phyloP scores from a whole-genome alignment of 139 green algal species.

The Chlorella sp. region DNA sequence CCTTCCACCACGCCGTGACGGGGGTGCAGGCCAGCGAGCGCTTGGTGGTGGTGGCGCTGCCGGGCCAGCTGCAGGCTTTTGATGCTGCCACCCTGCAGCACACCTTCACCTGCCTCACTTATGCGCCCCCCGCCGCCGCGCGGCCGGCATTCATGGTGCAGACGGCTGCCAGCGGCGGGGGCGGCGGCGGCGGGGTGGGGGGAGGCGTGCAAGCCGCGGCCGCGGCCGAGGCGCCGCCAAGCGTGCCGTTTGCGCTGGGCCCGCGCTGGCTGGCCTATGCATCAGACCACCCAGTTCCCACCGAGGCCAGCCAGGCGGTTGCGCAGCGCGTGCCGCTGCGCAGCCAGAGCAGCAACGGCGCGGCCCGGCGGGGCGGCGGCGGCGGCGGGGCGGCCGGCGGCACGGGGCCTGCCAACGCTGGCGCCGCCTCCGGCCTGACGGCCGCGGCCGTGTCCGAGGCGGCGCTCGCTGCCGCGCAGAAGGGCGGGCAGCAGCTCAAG shows the following conservation, averaged over 20 bases:
- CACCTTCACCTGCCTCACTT: constrained; percentile 58
- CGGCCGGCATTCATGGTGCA: not conserved
- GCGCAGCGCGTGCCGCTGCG: constrained; percentile 11
- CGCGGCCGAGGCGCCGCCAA: not conserved
- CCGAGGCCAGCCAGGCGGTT: not conserved
- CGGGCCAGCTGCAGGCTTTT: constrained; percentile 51
- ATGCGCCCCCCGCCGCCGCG: constrained; percentile 24
- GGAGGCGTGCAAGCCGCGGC: not conserved
- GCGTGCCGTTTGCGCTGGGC: constrained; percentile 52
- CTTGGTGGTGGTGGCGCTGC: constrained; percentile 40
- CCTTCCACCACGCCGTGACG: constrained; percentile 33
- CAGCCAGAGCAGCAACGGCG: constrained; percentile 1
- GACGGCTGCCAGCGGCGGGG: not conserved
- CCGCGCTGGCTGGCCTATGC: constrained; percentile 64
- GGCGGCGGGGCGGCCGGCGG: not conserved
- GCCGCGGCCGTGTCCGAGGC: constrained; percentile 12
- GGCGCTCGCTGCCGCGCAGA: not conserved
- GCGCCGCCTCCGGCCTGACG: not conserved
- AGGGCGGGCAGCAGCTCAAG: constrained; percentile 32
- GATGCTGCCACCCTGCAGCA: constrained; percentile 47
- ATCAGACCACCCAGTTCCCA: constrained; percentile 41
- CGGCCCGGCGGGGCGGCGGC: not conserved
- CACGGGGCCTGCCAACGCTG: not conserved
- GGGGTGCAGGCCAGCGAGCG: constrained; percentile 24
- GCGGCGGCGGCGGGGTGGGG: too few relatives aligned